Percentiles rank a stretch among this genome's conserved stretches.
Conservation (phyloP, 2,329 filamentous ascomycete species). For the Verticillium alfalfae region DNA sequence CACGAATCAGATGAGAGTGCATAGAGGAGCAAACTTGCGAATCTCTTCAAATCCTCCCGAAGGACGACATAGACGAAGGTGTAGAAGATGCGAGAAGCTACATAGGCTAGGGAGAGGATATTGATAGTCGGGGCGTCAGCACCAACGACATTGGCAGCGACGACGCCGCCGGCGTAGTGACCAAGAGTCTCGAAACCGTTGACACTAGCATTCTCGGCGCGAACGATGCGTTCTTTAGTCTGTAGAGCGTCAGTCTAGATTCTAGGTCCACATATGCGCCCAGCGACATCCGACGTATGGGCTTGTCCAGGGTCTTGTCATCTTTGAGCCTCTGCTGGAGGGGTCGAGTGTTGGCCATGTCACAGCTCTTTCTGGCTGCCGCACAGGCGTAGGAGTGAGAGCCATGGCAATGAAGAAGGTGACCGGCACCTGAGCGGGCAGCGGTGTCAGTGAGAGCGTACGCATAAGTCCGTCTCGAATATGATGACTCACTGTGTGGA, state of each 20-base stretch:
- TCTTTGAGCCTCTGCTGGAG: slow-evolving; percentile 22
- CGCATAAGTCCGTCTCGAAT: slow-evolving; percentile 8
- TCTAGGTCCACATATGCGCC: not conserved
- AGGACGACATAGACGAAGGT: slow-evolving; percentile 36
- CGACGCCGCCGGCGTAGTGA: slow-evolving; percentile 34
- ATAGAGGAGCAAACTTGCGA: slow-evolving; percentile 25
- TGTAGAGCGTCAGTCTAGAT: slow-evolving; percentile 13
- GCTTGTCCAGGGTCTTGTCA: slow-evolving; percentile 23
- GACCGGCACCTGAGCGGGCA: slow-evolving; percentile 28
- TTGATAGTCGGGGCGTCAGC: slow-evolving; percentile 32
- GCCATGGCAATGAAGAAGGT: slow-evolving; percentile 26
- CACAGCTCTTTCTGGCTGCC: slow-evolving; percentile 24
- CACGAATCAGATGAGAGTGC: slow-evolving; percentile 30
- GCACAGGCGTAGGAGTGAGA: slow-evolving; percentile 27
- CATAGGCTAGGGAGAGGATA: slow-evolving; percentile 28
- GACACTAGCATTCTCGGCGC: slow-evolving; percentile 41
- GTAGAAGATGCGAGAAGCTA: slow-evolving; percentile 32
- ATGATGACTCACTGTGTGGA: slow-evolving; percentile 19
- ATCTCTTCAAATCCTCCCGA: slow-evolving; percentile 38
- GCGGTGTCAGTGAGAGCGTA: not conserved
- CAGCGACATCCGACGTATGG: slow-evolving; percentile 9
- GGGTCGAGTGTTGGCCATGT: slow-evolving; percentile 31
- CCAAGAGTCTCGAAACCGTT: slow-evolving; percentile 40
- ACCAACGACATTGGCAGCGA: slow-evolving; percentile 39
- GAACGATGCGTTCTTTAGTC: slow-evolving; percentile 48